These are phyloP conservation scores for Penicillium verhagenii DNA, from an alignment of 495 filamentous ascomycete species.

Conservation along the genomic window DNA sequence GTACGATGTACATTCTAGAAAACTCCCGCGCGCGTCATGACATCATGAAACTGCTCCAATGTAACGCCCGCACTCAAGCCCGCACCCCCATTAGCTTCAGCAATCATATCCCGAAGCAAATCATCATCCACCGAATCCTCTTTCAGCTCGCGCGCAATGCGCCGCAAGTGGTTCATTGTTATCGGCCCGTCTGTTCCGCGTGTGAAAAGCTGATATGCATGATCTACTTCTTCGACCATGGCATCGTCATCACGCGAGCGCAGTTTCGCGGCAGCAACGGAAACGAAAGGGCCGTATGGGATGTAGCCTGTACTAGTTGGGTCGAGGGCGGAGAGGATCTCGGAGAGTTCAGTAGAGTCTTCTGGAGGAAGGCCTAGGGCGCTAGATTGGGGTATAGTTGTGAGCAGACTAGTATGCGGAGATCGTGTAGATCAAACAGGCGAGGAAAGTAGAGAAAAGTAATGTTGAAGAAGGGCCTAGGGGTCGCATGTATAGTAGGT, in stretches of 20 bases:
- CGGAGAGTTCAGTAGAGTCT: constrained; percentile 61
- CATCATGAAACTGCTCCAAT: constrained; percentile 76
- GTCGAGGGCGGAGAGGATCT: constrained; percentile 76
- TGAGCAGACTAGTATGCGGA: background rate
- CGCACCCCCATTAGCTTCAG: constrained; percentile 82
- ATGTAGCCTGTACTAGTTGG: constrained; percentile 77
- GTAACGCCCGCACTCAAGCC: constrained; percentile 70
- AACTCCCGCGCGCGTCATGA: constrained; percentile 82
- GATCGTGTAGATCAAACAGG: background rate
- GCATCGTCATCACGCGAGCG: constrained; percentile 54
- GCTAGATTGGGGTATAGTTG: constrained; percentile 35
- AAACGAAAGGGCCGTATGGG: constrained; percentile 72
- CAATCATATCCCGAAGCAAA: constrained; percentile 84
- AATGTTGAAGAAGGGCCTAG: background rate
- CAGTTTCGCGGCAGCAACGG: constrained; percentile 81
- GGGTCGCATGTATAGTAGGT: background rate
- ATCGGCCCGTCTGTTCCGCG: constrained; percentile 55
- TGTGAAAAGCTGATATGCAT: constrained; percentile 78
- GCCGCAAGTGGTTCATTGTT: constrained; percentile 69
- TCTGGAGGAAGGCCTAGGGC: constrained; percentile 71
- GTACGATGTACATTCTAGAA: constrained; percentile 44
- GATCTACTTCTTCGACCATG: constrained; percentile 66
- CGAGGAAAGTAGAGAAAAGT: background rate
- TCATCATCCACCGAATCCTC: constrained; percentile 74
- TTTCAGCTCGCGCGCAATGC: constrained; percentile 77